phyloP scores from a whole-genome alignment of 2,329 filamentous ascomycete genomes.

The Thermoascus crustaceus region DNA sequence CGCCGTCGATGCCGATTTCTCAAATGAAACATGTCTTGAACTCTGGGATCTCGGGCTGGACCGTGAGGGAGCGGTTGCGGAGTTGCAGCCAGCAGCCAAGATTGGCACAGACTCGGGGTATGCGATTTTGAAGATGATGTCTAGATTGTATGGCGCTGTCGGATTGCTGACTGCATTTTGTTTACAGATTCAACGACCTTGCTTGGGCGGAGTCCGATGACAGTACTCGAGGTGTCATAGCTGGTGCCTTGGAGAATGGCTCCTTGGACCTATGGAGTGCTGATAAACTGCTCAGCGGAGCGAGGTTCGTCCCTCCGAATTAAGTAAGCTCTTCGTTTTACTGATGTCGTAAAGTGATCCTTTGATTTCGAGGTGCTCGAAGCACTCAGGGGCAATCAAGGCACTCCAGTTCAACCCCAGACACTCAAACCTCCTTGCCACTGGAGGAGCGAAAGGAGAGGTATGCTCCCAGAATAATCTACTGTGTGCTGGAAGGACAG shows the following conservation, averaged over 20 bases:
- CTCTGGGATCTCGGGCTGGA: slow-evolving; percentile 90
- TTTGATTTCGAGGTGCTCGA: slow-evolving; percentile 76
- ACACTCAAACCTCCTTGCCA: slow-evolving; percentile 83
- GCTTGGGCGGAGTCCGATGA: slow-evolving; percentile 82
- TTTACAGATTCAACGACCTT: slow-evolving; percentile 82
- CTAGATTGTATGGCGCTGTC: background rate
- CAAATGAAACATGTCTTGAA: slow-evolving; percentile 91
- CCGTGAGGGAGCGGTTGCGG: slow-evolving; percentile 63
- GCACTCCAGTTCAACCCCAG: slow-evolving; percentile 93
- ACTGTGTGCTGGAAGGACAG: background rate
- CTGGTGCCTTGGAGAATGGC: slow-evolving; percentile 89
- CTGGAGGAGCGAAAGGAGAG: slow-evolving; percentile 89
- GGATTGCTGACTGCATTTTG: slow-evolving; percentile 16
- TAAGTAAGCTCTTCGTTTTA: slow-evolving; percentile 1
- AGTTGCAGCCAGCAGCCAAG: slow-evolving; percentile 77
- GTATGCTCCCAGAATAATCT: slow-evolving; percentile 15
- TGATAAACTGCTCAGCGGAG: slow-evolving; percentile 51
- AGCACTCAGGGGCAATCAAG: slow-evolving; percentile 89
- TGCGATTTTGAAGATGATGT: slow-evolving; percentile 7
- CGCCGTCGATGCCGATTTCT: slow-evolving; percentile 94
- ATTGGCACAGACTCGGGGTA: slow-evolving; percentile 87
- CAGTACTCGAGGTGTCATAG: slow-evolving; percentile 79
- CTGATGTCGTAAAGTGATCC: slow-evolving; percentile 48
- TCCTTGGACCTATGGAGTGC: slow-evolving; percentile 92
- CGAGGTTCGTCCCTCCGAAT: slow-evolving; percentile 35